These are phyloP conservation scores for Gossypium longicalyx DNA, from an alignment of 345 rosid genomes.

Conservation along the genomic window DNA sequence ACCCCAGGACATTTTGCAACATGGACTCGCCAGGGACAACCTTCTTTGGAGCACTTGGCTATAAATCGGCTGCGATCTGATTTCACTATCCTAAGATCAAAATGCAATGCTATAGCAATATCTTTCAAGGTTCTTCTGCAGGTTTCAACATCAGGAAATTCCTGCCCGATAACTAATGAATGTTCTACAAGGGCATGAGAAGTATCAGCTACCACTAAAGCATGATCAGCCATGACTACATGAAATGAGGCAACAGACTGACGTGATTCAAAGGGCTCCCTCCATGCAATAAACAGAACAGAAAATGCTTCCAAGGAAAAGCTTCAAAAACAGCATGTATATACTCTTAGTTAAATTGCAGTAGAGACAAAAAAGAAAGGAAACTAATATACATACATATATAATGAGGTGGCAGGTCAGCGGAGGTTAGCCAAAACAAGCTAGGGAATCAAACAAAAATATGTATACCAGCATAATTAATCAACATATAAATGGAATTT, in stretches of 20 bases:
- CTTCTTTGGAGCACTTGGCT: slow-evolving; percentile 98
- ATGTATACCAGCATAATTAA: slow-evolving; percentile 2
- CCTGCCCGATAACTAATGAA: slow-evolving; percentile 71
- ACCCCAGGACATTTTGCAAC: slow-evolving; percentile 96
- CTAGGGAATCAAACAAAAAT: not conserved
- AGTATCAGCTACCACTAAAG: slow-evolving; percentile 44
- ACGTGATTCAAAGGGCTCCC: slow-evolving; percentile 13
- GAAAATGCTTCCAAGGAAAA: not conserved
- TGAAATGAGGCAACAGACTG: slow-evolving; percentile 6
- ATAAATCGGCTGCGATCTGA: slow-evolving; percentile 97
- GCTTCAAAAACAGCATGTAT: slow-evolving; percentile 4
- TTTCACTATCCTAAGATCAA: slow-evolving; percentile 95
- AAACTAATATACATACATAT: not conserved
- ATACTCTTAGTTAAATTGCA: not conserved
- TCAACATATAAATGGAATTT: slow-evolving; percentile 13
- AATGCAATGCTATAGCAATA: slow-evolving; percentile 88
- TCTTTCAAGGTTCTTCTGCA: slow-evolving; percentile 95
- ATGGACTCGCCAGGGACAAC: slow-evolving; percentile 99
- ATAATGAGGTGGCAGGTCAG: not conserved
- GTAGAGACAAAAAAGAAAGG: not conserved
- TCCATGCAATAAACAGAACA: slow-evolving; percentile 8
- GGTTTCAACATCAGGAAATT: slow-evolving; percentile 96
- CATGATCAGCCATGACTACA: slow-evolving; percentile 54
- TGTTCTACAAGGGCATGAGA: slow-evolving; percentile 35
- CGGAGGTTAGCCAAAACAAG: not conserved